These are phyloP conservation scores for Nidularia sp. DNA, from an alignment of 768 basidiomycete genomes.

Conservation along the genomic window DNA sequence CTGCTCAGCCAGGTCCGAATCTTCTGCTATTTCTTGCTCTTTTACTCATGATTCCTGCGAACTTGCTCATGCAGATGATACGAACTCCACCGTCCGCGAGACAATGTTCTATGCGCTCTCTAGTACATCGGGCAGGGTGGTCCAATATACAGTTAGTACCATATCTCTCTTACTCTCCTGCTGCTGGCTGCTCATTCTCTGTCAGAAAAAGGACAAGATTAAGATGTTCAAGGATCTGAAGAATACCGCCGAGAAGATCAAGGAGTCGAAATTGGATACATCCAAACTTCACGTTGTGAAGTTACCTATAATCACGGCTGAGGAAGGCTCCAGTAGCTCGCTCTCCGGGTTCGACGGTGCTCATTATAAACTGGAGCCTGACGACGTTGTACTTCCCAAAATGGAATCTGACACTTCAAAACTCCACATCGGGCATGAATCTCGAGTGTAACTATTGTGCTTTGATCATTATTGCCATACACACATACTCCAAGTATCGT, in stretches of 20 bases:
- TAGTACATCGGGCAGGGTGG: slow-evolving; percentile 73
- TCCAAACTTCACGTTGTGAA: slow-evolving; percentile 2
- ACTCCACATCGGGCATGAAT: too few relatives aligned
- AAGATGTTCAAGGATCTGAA: slow-evolving; percentile 32
- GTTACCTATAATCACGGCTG: background rate
- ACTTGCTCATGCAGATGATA: background rate
- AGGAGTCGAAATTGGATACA: slow-evolving; percentile 12
- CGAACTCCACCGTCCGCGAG: slow-evolving; percentile 22
- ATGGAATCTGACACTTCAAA: too few relatives aligned
- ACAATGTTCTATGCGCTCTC: slow-evolving; percentile 76
- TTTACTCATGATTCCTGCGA: background rate
- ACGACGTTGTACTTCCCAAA: too few relatives aligned
- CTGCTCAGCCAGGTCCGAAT: slow-evolving; percentile 10
- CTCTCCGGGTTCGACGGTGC: too few relatives aligned
- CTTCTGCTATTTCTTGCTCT: background rate
- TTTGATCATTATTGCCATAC: too few relatives aligned
- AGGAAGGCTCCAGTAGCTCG: too few relatives aligned
- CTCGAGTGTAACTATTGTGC: too few relatives aligned
- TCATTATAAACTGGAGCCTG: too few relatives aligned
- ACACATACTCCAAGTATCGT: too few relatives aligned
- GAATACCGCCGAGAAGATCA: slow-evolving; percentile 20
- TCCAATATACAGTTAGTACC: slow-evolving; percentile 59
- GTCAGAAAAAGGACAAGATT: slow-evolving; percentile 41
- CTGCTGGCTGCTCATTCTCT: background rate
- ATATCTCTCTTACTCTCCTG: background rate